A percentile compares a stretch with the other conserved stretches of the same genome.
phyloP scores from a whole-genome alignment of 352 stramenopile species.

The Aphanomyces stellatus region DNA sequence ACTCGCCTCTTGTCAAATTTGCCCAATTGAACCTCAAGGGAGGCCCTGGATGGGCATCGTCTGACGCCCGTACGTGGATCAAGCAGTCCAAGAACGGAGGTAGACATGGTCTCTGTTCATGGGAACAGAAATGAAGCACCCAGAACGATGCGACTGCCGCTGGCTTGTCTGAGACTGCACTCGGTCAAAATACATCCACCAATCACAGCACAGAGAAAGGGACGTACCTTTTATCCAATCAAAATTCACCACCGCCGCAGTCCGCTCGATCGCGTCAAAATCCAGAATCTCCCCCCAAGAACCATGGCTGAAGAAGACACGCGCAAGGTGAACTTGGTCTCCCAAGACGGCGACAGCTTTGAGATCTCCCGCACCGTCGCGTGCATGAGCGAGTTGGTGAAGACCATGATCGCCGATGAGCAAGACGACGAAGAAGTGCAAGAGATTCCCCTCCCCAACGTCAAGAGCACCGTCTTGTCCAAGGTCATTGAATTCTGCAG shows the following conservation, averaged over 20 bases:
- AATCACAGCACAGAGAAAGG: too few species aligned
- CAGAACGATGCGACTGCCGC: too few species aligned
- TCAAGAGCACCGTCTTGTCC: conserved; percentile 94
- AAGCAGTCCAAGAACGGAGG: too few species aligned
- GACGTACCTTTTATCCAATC: conserved; percentile 12
- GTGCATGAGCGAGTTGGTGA: conserved; percentile 96
- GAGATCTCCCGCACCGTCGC: conserved; percentile 90
- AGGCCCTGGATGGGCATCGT: too few species aligned
- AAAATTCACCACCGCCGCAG: not conserved
- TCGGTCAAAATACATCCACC: too few species aligned
- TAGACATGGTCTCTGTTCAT: too few species aligned
- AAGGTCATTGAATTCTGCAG: conserved; percentile 98
- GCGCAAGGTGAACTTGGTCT: conserved; percentile 80
- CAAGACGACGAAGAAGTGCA: conserved; percentile 92
- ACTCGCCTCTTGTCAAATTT: too few species aligned
- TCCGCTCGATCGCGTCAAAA: not conserved
- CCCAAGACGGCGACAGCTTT: conserved; percentile 96
- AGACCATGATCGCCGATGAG: conserved; percentile 96
- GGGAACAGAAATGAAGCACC: too few species aligned
- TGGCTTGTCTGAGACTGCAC: too few species aligned
- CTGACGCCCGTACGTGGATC: too few species aligned
- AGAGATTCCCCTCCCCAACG: conserved; percentile 97
- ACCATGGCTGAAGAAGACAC: conserved; percentile 72
- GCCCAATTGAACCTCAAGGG: too few species aligned
- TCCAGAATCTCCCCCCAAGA: conserved; percentile 2